Evolutionary conservation across 2,329 filamentous ascomycete genomes (phyloP), one percentile per base, ranked within the genome.

Genomic region (Fusarium sp.): DNA sequence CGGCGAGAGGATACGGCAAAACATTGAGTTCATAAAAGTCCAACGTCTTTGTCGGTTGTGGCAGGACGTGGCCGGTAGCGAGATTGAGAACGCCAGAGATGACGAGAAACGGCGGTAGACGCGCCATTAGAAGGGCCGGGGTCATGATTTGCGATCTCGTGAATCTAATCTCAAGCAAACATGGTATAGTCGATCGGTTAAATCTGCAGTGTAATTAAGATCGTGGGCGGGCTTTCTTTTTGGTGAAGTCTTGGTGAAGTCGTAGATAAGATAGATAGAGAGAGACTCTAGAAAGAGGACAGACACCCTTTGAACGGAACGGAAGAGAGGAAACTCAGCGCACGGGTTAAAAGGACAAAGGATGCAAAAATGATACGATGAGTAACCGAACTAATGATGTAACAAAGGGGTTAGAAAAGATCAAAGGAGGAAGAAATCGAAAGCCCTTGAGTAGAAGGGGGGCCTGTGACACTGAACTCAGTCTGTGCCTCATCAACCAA

Each of bases 31-130:
- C 80, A 59, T 76, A 81, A 23, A 79, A 77, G 29, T 77, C 77
- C 55, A 85, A 64, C 3, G 82, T 78, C 62, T 78, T 77, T 11
- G 84, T 85, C 59, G 84, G 80, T 44, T 79, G 81, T 23, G 84
- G 84, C 21, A 86, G 75, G 51, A 78, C 80, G 76, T 85, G 80
- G 48, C 80, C 80, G n/a, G 77, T 64, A 23, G 80, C 76, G 61
- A 80, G 66, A 38, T 76, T 73, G 68, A 81, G 71, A 37, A 83
- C 73, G 45, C 77, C 75, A 56, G 79, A 78, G 69, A 84, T 63
- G 52, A 83, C 66, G 44, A 84, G 74, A 49, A 80, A 73, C 45
- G 79, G 77, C 23, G 83, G 81, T 46, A 84, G 74, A 27, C 78
- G 82, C 58, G 80, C 76, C 74, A 83, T 80, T 51, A 78, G 73